These are phyloP conservation scores for Lentinula lateritia DNA, from an alignment of 768 basidiomycete species.

Conservation along the genomic window DNA sequence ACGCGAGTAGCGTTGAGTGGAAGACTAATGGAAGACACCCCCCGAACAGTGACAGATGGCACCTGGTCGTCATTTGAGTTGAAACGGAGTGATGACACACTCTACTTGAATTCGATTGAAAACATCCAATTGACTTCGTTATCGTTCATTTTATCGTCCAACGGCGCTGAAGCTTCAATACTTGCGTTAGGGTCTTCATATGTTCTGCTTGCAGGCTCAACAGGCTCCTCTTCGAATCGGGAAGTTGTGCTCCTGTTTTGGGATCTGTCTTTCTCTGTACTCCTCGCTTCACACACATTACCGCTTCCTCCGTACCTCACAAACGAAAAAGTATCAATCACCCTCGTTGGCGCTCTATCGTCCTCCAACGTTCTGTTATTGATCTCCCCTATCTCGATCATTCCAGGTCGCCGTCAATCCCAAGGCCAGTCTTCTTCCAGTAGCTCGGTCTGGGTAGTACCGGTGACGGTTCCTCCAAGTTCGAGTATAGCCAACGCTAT, in stretches of 20 bases:
- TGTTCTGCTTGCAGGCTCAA: slow-evolving; percentile 46
- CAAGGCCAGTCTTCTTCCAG: slow-evolving; percentile 13
- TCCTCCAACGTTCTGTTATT: slow-evolving; percentile 48
- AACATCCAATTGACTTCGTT: neutral
- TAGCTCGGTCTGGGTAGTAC: slow-evolving; percentile 57
- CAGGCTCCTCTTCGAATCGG: slow-evolving; percentile 22
- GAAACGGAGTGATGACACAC: neutral
- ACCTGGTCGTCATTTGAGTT: neutral
- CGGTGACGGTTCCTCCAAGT: slow-evolving; percentile 41
- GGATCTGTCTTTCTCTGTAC: slow-evolving; percentile 64
- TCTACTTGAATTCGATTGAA: neutral
- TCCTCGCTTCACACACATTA: slow-evolving; percentile 49
- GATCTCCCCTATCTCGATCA: slow-evolving; percentile 28
- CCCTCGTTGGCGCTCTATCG: slow-evolving; percentile 24
- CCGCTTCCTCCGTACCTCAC: slow-evolving; percentile 42
- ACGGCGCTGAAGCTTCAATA: slow-evolving; percentile 24
- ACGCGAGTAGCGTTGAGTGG: neutral
- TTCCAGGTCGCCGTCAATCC: slow-evolving; percentile 13
- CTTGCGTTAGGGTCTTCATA: slow-evolving; percentile 53
- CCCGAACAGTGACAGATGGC: neutral
- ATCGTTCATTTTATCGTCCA: neutral
- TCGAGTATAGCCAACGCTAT: slow-evolving; percentile 65
- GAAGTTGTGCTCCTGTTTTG: slow-evolving; percentile 56
- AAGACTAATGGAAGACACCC: neutral
- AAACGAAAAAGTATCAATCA: slow-evolving; percentile 22